A percentile compares a stretch with the other conserved stretches of the same genome.
Conservation (phyloP, 2,329 filamentous ascomycete genomes). For the Chalaropsis thielavioides region DNA sequence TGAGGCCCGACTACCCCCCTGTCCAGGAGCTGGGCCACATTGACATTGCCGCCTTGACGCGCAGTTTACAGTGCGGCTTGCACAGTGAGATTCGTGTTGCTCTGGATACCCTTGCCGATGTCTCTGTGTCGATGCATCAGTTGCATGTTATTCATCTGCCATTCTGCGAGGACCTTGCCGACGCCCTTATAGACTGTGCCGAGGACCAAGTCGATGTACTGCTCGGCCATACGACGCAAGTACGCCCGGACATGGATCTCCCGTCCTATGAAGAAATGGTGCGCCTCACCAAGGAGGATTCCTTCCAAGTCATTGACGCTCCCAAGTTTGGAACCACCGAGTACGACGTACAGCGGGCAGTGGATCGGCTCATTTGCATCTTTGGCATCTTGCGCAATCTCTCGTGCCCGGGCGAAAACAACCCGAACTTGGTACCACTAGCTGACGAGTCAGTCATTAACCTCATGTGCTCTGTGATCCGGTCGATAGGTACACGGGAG, state of each 20-base stretch:
- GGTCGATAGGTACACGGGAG: constrained; percentile 76
- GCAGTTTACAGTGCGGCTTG: constrained; percentile 80
- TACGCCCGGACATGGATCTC: constrained; percentile 74
- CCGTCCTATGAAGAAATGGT: constrained; percentile 77
- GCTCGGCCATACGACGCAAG: constrained; percentile 69
- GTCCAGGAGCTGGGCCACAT: constrained; percentile 71
- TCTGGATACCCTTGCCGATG: constrained; percentile 63
- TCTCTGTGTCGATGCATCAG: constrained; percentile 47
- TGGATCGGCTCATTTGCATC: constrained; percentile 76
- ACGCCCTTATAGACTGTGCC: constrained; percentile 77
- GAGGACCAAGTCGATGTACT: constrained; percentile 76
- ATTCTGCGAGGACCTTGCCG: constrained; percentile 74
- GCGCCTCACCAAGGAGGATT: constrained; percentile 61
- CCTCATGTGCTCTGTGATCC: constrained; percentile 69
- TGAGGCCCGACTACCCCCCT: constrained; percentile 60
- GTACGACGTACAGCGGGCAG: constrained; percentile 73
- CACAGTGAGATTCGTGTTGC: constrained; percentile 80
- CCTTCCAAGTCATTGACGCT: constrained; percentile 55
- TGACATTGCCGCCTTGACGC: constrained; percentile 77
- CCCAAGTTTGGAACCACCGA: constrained; percentile 59
- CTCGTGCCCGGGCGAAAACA: constrained; percentile 54
- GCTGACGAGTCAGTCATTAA: constrained; percentile 66
- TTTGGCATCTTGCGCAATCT: constrained; percentile 87
- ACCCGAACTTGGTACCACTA: constrained; percentile 56
- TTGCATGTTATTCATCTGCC: constrained; percentile 53